phyloP scores from a whole-genome alignment of 1,139 yeast species.

The Blastobotrys indianensis region DNA sequence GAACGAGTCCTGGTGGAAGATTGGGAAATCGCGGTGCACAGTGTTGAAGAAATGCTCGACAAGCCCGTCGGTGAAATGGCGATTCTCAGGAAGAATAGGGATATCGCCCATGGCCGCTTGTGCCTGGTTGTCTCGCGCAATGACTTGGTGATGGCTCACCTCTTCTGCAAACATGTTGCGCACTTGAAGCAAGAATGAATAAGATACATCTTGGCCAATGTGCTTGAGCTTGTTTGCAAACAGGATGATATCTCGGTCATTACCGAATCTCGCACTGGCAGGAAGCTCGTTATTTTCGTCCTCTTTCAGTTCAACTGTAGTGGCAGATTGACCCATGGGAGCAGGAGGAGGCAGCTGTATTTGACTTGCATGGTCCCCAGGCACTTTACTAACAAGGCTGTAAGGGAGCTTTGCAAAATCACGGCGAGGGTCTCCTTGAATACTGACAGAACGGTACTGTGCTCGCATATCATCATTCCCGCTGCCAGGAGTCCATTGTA shows the following conservation, averaged over 20 bases:
- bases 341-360: too few species aligned
- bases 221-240: slow-evolving; percentile 11
- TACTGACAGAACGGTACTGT: too few species aligned
- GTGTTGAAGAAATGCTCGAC: slow-evolving; percentile 7
- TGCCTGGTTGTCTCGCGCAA: slow-evolving; percentile 6
- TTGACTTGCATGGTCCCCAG: too few species aligned
- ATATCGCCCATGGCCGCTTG: slow-evolving; percentile 5
- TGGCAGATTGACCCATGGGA: too few species aligned
- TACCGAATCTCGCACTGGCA: neutral
- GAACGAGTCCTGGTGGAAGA: slow-evolving; percentile 10
- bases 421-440: too few species aligned
- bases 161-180: slow-evolving; percentile 9
- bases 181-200: slow-evolving; percentile 13
- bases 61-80: slow-evolving; percentile 11
- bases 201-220: slow-evolving; percentile 13
- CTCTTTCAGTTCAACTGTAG: too few species aligned
- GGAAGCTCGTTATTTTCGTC: too few species aligned
- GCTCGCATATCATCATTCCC: too few species aligned
- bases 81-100: slow-evolving; percentile 10
- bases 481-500: too few species aligned
- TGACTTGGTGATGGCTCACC: slow-evolving; percentile 7
- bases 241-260: slow-evolving; percentile 2
- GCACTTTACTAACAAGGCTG: too few species aligned
- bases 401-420: too few species aligned
- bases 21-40: slow-evolving; percentile 10